phyloP scores from a whole-genome alignment of 2,329 filamentous ascomycete genomes.

The Fonsecaea pedrosoi region DNA sequence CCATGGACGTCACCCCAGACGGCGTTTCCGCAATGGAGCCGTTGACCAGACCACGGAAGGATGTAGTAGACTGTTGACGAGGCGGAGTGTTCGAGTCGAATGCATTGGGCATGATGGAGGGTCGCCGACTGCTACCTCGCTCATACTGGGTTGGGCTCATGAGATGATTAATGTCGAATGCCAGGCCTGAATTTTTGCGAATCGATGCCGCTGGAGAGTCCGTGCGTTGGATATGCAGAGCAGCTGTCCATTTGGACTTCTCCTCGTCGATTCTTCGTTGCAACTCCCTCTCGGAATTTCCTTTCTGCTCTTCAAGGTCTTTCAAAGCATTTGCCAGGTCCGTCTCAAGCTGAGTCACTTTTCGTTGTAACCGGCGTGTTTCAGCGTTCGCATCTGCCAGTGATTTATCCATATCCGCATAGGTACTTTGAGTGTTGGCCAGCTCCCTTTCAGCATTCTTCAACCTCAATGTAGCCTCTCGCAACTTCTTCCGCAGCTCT shows the following conservation, averaged over 20 bases:
- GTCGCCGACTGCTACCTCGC: slow-evolving; percentile 50
- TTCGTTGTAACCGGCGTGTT: slow-evolving; percentile 54
- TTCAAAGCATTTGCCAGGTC: slow-evolving; percentile 66
- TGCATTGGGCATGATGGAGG: slow-evolving; percentile 46
- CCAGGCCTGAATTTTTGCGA: slow-evolving; percentile 46
- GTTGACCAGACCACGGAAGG: slow-evolving; percentile 48
- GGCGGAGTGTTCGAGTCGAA: slow-evolving; percentile 49
- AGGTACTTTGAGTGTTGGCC: slow-evolving; percentile 64
- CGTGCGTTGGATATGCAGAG: slow-evolving; percentile 48
- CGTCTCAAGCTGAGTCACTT: slow-evolving; percentile 60
- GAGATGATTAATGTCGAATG: slow-evolving; percentile 48
- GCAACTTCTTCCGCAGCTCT: slow-evolving; percentile 85
- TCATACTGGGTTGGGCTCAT: slow-evolving; percentile 43
- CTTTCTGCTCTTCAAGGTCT: slow-evolving; percentile 65
- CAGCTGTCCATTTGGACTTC: slow-evolving; percentile 63
- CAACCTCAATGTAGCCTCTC: slow-evolving; percentile 75
- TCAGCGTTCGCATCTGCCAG: slow-evolving; percentile 71
- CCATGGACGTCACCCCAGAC: slow-evolving; percentile 55
- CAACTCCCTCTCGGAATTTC: slow-evolving; percentile 63
- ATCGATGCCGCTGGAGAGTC: slow-evolving; percentile 52
- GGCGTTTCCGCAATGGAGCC: slow-evolving; percentile 53
- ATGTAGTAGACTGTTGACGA: slow-evolving; percentile 56
- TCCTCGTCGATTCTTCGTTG: slow-evolving; percentile 70
- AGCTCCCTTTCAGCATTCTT: slow-evolving; percentile 82
- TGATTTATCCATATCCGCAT: slow-evolving; percentile 56